Percentiles rank a stretch among this genome's conserved stretches.
These are phyloP conservation scores for Citrus unshiu DNA, from an alignment of 345 rosid genomes.

Conservation along the genomic window DNA sequence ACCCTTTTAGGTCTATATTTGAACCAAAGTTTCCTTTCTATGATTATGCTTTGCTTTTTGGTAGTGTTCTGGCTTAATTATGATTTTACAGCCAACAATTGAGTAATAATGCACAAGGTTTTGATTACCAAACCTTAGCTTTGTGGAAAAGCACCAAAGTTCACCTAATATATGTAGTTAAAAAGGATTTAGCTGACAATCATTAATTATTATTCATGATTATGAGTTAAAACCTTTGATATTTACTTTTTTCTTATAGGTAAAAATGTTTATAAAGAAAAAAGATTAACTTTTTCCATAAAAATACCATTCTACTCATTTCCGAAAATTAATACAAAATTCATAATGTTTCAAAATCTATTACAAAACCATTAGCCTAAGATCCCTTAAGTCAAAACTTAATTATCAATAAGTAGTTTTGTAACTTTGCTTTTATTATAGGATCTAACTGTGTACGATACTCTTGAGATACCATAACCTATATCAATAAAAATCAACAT, in stretches of 20 bases:
- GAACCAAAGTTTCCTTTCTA: not conserved
- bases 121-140: not conserved
- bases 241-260: not conserved
- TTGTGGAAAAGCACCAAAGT: not conserved
- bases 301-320: no score
- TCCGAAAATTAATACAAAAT: no score
- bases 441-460: no score
- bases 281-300: no score
- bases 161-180: not conserved
- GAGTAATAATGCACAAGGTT: not conserved
- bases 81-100: conserved; percentile 5
- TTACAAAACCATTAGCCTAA: no score
- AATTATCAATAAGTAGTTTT: no score
- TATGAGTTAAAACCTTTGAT: not conserved
- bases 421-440: no score
- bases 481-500: no score
- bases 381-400: no score
- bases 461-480: no score
- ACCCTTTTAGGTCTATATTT: not conserved
- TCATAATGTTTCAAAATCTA: no score
- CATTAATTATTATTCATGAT: not conserved
- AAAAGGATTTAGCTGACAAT: not conserved
- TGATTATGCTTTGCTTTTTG: not conserved
- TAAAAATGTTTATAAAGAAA: no score
- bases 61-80: not conserved